Base-by-base conservation (phyloP, 2,329 filamentous ascomycete genomes). In the Thelonectria discophora region DNA sequence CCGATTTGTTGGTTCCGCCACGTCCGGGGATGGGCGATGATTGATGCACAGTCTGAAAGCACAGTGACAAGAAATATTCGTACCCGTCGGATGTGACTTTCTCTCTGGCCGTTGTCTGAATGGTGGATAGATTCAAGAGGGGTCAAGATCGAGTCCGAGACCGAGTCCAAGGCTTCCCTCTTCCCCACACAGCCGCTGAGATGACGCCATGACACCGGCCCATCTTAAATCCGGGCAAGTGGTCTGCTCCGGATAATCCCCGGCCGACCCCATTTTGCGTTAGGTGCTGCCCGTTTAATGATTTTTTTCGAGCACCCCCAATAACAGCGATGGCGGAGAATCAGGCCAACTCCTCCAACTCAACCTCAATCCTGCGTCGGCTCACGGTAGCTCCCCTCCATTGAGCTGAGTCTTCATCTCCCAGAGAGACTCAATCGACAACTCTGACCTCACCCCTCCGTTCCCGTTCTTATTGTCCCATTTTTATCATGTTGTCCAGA, bases 401-500 rank as follows among this genome's bases (percentile, higher is more conserved):
- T 69, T 62, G 68, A 71, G 67, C 65, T 47, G 59, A 68, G 34
- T 55, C 45, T 45, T 18, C 45, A 57, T 48, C 32, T 45, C 40
- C 60, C 17, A 27, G 55, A 34, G 21, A 54, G 55, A 18, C 32
- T 21, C 37, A 47, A 50, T 45, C 39, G 34, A 30, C 17, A 27
- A 21, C 45, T 47, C 45, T 11, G 27, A 21, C 55, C 50, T 37
- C 52, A 8, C 40, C 64, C 21, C 32, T 51, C 47, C 32, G n/a
- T 42, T 39, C 15, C 37, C 15, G 18, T 13, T 46, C 24, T 37
- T 34, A 10, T 10, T 34, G 24, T 46, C n/a, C 42, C 27, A 13
- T 12, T 18, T 17, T 8, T 13, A 65, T 72, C 75, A 86, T 86
- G 66, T 64, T 81, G 72, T 75, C 73, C 27, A 66, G 72, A 73